Conservation (phyloP, 2,329 filamentous ascomycete genomes). For the Penicillium sp. region DNA sequence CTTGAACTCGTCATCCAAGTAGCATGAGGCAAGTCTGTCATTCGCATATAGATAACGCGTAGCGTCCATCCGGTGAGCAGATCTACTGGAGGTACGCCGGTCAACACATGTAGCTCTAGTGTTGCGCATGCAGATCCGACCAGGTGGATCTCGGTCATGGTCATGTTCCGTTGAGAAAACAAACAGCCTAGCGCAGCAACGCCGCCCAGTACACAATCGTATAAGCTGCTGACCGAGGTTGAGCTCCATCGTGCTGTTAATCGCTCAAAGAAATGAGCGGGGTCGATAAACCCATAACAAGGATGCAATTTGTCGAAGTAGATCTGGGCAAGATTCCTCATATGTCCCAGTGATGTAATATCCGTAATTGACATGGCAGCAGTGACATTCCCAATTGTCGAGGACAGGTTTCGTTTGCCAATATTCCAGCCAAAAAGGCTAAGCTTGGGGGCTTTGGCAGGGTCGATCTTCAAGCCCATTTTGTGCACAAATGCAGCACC, state of each 20-base stretch:
- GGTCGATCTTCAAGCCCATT: constrained; percentile 55
- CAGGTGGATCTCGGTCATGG: constrained; percentile 49
- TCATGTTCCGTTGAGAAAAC: constrained; percentile 49
- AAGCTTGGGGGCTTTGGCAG: constrained; percentile 53
- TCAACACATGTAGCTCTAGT: constrained; percentile 39
- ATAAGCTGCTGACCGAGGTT: constrained; percentile 26
- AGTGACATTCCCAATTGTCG: constrained; percentile 1
- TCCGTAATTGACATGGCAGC: constrained; percentile 41
- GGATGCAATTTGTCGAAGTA: constrained; percentile 56
- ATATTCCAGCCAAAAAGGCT: constrained; percentile 59
- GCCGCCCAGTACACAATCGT: constrained; percentile 53
- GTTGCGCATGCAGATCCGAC: constrained; percentile 46
- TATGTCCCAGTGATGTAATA: constrained; percentile 49
- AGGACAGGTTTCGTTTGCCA: constrained; percentile 28
- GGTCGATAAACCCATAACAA: constrained; percentile 53
- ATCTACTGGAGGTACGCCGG: constrained; percentile 27
- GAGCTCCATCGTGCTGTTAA: constrained; percentile 25
- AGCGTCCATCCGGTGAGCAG: constrained; percentile 49
- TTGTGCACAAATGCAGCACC: constrained; percentile 55
- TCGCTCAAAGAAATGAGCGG: constrained; percentile 18
- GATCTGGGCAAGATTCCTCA: constrained; percentile 45
- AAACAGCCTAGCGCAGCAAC: constrained; percentile 55
- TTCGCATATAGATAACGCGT: constrained; percentile 53
- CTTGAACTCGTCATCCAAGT: constrained; percentile 39
- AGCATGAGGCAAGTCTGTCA: constrained; percentile 53